phyloP scores from a whole-genome alignment of 768 basidiomycete genomes.

The Lactarius quietus region DNA sequence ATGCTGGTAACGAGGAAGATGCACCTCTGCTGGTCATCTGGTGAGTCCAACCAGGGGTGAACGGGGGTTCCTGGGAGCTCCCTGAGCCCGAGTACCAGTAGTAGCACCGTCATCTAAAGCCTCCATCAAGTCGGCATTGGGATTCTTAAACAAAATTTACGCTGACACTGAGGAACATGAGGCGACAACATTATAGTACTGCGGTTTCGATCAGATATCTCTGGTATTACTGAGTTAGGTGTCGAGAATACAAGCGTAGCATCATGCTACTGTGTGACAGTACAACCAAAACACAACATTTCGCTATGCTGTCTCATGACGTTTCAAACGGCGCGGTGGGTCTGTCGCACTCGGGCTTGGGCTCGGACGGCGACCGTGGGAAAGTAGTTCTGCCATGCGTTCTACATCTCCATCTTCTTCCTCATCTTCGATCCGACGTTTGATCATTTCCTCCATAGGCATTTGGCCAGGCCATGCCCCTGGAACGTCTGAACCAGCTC shows the following conservation, averaged over 20 bases:
- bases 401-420: conserved; percentile 54
- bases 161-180: neutral
- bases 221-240: neutral
- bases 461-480: conserved; percentile 34
- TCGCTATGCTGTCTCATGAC: conserved; percentile 53
- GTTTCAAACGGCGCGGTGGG: conserved; percentile 54
- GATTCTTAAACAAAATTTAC: neutral
- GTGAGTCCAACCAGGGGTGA: neutral
- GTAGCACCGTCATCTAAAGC: too few species aligned
- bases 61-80: neutral
- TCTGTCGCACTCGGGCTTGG: conserved; percentile 28
- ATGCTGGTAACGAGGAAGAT: neutral
- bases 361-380: conserved; percentile 45
- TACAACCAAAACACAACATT: neutral
- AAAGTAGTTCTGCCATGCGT: conserved; percentile 58
- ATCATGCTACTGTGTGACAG: neutral
- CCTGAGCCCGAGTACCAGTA: neutral
- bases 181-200: neutral
- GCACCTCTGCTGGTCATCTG: neutral
- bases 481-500: conserved; percentile 36
- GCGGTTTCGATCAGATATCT: neutral
- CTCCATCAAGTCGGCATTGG: neutral
- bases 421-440: conserved; percentile 54
- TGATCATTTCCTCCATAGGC: conserved; percentile 61
- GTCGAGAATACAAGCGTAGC: neutral